These are phyloP conservation scores for Quambalaria eucalypti DNA, from an alignment of 1,284 basidiomycete species.

Conservation along the genomic window DNA sequence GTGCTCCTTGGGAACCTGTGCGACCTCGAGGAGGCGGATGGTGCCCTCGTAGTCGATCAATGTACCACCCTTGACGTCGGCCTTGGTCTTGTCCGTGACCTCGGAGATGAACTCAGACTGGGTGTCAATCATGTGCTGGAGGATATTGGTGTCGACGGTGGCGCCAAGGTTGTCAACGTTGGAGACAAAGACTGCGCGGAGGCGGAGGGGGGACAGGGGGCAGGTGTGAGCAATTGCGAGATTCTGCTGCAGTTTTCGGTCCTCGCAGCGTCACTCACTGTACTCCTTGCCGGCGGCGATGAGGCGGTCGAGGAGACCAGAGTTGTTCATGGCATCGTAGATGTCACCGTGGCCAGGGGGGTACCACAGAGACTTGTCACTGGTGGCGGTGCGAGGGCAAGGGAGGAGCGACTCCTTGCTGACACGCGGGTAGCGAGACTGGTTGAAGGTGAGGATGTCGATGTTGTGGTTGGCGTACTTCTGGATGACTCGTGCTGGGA, in stretches of 20 bases:
- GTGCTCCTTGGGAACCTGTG: slow-evolving; percentile 95
- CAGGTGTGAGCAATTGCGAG: background rate
- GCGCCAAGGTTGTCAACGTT: slow-evolving; percentile 99
- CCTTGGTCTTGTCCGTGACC: slow-evolving; percentile 99
- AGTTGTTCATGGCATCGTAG: slow-evolving; percentile 87
- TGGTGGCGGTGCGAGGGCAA: slow-evolving; percentile 71
- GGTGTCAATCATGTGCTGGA: slow-evolving; percentile 54
- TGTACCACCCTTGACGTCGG: slow-evolving; percentile 99
- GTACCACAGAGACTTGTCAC: slow-evolving; percentile 86
- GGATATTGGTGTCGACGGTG: slow-evolving; percentile 61
- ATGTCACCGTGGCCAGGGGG: slow-evolving; percentile 98
- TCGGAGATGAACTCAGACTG: slow-evolving; percentile 48
- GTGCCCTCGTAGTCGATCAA: slow-evolving; percentile 86
- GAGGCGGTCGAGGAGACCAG: slow-evolving; percentile 89
- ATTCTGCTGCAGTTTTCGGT: background rate
- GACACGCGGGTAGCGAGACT: slow-evolving; percentile 95
- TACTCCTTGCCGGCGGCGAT: slow-evolving; percentile 95
- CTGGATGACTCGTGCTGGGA: slow-evolving; percentile 67
- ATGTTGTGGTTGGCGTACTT: slow-evolving; percentile 78
- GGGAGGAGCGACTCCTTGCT: slow-evolving; percentile 89
- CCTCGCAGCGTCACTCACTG: slow-evolving; percentile 21
- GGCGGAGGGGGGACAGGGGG: slow-evolving; percentile 29
- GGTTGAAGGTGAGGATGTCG: slow-evolving; percentile 67
- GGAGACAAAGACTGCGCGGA: slow-evolving; percentile 97
- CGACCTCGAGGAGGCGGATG: slow-evolving; percentile 90